These are phyloP conservation scores for Ashbya aceris DNA, from an alignment of 1,139 yeast genomes.

Conservation along the genomic window DNA sequence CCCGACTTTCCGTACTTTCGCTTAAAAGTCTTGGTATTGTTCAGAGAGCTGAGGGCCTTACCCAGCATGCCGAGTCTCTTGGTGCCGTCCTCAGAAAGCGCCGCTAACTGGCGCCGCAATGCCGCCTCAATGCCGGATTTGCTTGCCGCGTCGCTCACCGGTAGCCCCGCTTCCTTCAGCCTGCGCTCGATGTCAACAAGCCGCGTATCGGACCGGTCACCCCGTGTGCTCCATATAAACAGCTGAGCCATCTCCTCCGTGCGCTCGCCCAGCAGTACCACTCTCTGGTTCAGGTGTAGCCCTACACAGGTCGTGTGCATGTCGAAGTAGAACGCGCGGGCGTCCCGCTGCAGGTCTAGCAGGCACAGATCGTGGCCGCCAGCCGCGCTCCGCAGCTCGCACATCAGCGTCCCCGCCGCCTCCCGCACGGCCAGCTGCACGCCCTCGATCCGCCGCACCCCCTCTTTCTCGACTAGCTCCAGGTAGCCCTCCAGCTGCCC, in stretches of 20 bases:
- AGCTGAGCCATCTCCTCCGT: background rate
- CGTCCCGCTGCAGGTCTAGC: background rate
- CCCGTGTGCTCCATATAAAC: conserved; percentile 1
- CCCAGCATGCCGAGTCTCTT: background rate
- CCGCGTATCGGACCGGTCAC: background rate
- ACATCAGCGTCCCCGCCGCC: background rate
- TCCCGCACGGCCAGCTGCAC: background rate
- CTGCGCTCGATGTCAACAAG: background rate
- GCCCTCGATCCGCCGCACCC: background rate
- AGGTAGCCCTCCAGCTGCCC: background rate
- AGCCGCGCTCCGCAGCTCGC: background rate
- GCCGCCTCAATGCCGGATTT: background rate
- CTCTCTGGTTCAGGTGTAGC: background rate
- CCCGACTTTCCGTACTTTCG: conserved; percentile 2
- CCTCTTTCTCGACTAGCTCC: background rate
- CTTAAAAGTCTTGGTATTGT: background rate
- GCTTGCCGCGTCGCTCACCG: background rate
- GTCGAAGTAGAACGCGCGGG: background rate
- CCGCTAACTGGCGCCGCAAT: background rate
- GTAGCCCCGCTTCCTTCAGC: background rate
- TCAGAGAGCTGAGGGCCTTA: background rate
- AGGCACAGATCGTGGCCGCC: background rate
- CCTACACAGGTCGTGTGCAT: conserved; percentile 3
- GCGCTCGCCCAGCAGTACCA: background rate
- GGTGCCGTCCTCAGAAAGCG: background rate